A percentile compares a stretch with the other conserved stretches of the same genome.
Conservation (phyloP, 176 grass and related monocot species). For the Aegilops umbellulata region DNA sequence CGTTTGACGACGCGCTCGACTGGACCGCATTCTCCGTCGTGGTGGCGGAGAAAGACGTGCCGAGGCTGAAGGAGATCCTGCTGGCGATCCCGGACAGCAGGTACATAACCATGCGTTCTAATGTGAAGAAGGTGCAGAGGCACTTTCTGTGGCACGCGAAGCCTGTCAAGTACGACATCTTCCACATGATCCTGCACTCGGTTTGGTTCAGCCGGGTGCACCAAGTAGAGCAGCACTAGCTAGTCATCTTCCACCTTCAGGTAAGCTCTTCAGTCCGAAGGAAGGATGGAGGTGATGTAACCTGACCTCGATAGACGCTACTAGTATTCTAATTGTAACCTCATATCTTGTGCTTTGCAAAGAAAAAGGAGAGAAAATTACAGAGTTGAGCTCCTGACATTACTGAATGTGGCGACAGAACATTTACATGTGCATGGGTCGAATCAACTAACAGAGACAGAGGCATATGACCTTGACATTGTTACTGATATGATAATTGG, state of each 20-base stretch:
- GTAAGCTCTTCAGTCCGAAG: not conserved
- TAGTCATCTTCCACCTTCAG: not conserved
- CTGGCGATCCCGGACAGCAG: slow-evolving; percentile 32
- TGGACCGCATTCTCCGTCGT: no score
- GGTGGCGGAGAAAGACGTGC: slow-evolving; percentile 39
- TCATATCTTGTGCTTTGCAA: no score
- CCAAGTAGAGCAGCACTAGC: not conserved
- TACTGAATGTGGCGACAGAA: no score
- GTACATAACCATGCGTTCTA: slow-evolving; percentile 61
- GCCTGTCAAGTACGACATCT: slow-evolving; percentile 74
- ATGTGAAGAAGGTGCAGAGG: slow-evolving; percentile 74
- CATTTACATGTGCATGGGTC: no score
- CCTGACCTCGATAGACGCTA: not conserved
- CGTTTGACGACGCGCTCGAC: no score
- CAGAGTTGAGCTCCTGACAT: no score
- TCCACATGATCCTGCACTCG: slow-evolving; percentile 91
- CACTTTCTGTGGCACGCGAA: slow-evolving; percentile 83
- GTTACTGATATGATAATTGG: no score
- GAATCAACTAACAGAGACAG: no score
- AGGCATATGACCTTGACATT: no score
- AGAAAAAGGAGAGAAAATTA: no score
- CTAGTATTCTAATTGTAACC: no score
- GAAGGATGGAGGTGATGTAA: not conserved
- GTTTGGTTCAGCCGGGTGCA: slow-evolving; percentile 79
- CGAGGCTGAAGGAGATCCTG: slow-evolving; percentile 71